Conservation (phyloP, 129 eudicot genomes). For the Daucus carota region DNA sequence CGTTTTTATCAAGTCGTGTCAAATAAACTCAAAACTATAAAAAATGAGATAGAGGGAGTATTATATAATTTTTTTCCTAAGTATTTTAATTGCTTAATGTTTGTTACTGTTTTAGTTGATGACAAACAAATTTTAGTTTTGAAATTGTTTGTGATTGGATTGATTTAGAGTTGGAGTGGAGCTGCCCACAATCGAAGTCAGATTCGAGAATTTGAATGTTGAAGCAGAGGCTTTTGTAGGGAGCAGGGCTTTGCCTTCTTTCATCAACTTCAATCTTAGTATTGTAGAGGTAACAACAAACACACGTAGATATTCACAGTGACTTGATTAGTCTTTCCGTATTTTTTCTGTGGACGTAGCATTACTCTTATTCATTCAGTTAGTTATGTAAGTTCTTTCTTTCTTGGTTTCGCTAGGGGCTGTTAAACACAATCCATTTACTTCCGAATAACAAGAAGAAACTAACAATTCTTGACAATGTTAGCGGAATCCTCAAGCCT, state of each 20-base stretch:
- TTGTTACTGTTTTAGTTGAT: neutral
- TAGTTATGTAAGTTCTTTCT: neutral
- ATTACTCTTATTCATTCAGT: neutral
- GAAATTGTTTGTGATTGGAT: neutral
- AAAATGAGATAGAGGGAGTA: too few species aligned
- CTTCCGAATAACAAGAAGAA: constrained; percentile 56
- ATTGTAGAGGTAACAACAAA: constrained; percentile 41
- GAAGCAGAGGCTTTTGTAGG: constrained; percentile 71
- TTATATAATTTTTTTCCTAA: too few species aligned
- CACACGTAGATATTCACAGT: neutral
- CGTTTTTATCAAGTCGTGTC: too few species aligned
- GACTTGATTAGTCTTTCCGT: neutral
- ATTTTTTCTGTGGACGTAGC: too few species aligned
- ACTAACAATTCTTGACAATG: constrained; percentile 57
- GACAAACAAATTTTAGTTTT: neutral
- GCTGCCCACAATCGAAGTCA: constrained; percentile 78
- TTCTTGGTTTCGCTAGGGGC: constrained; percentile 17
- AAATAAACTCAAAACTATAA: too few species aligned
- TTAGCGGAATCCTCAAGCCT: constrained; percentile 70
- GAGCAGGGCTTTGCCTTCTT: constrained; percentile 67
- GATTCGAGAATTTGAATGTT: constrained; percentile 48
- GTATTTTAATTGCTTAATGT: neutral
- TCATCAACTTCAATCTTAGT: constrained; percentile 41
- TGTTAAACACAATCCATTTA: constrained; percentile 34
- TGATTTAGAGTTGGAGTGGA: constrained; percentile 64